Evolutionary conservation across 345 rosid genomes (phyloP), one percentile per base, ranked within the genome.

Genomic region (Aquilaria sinensis): DNA sequence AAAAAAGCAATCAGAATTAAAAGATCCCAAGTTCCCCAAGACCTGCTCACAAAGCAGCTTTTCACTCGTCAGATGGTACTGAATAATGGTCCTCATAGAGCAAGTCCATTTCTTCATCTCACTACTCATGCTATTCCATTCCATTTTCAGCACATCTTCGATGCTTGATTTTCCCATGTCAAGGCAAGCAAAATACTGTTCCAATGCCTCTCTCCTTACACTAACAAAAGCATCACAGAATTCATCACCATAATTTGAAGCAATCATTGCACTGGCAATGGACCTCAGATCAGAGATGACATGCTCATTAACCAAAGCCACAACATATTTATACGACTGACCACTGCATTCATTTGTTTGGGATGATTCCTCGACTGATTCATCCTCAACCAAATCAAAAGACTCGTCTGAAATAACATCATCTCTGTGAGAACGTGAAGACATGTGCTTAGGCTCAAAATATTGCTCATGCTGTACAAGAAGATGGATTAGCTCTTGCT

Each of bases 241-340:
- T 68, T 85, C 80, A 64, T 14, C 74, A 41, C 66, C 82, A 53
- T 92, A 82, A 45, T 62, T 70, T 1, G 91, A 72, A 51, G 83
- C 76, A 70, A 84, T 75, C 98, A 92, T 92, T 7, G 67, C 82
- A 8, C 78, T 71, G 8, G 93, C 96, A 58, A 87, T 85, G 49
- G 82, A 67, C 67, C 81, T 85, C 61, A 89, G 56, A 62, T 80
- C 78, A 62, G 86, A 80, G 63, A 89, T 62, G 31, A 72, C 72
- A 50, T 15, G 48, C 5, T 91, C 88, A 66, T 74, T 74, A 51
- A 87, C 63, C 70, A 89, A 74, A 69, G 81, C 88, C 31, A 66
- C 76, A 9, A 51, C 47, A 53, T 43, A 47, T 61, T 75, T 72
- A 47, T 60, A 62, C 11, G 70, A 60, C 67, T 63, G 65, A 57